Evolutionary conservation across 257 asterid species (phyloP).

Genomic region (Nemophila menziesii): DNA sequence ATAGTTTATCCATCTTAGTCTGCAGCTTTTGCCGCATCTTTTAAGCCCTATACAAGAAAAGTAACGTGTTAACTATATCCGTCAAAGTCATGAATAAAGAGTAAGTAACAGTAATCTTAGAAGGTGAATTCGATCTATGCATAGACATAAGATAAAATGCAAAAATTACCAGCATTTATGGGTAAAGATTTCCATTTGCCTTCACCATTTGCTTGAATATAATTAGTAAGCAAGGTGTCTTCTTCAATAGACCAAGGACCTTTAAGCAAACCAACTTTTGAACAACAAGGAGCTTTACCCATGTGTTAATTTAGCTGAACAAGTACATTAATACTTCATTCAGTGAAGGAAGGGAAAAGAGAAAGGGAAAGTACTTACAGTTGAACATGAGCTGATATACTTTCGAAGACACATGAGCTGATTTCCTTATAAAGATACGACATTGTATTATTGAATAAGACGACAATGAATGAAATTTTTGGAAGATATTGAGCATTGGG

Average conservation of each 20-base stretch:
- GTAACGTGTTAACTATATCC: too few species aligned
- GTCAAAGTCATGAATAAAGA: neutral
- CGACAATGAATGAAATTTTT: too few species aligned
- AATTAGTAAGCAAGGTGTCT: slow-evolving; percentile 30
- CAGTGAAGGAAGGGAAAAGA: too few species aligned
- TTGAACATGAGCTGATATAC: too few species aligned
- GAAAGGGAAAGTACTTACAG: too few species aligned
- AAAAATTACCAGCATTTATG: slow-evolving; percentile 33
- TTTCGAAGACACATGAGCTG: too few species aligned
- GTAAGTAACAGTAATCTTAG: neutral
- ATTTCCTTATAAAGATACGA: too few species aligned
- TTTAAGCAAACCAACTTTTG: slow-evolving; percentile 34
- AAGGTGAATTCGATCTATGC: too few species aligned
- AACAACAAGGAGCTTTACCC: slow-evolving; percentile 56
- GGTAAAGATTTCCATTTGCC: slow-evolving; percentile 57
- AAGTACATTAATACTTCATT: too few species aligned
- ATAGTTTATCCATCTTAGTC: slow-evolving; percentile 75
- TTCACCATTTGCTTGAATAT: slow-evolving; percentile 41
- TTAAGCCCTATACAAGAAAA: slow-evolving; percentile 26
- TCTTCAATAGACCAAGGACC: slow-evolving; percentile 50
- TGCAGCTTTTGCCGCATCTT: slow-evolving; percentile 76
- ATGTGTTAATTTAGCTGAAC: too few species aligned
- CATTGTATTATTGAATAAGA: too few species aligned
- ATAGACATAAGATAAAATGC: neutral
- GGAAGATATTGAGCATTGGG: too few species aligned